Evolutionary conservation across 2,329 filamentous ascomycete species (phyloP).

Genomic region (Clonostachys chloroleuca): DNA sequence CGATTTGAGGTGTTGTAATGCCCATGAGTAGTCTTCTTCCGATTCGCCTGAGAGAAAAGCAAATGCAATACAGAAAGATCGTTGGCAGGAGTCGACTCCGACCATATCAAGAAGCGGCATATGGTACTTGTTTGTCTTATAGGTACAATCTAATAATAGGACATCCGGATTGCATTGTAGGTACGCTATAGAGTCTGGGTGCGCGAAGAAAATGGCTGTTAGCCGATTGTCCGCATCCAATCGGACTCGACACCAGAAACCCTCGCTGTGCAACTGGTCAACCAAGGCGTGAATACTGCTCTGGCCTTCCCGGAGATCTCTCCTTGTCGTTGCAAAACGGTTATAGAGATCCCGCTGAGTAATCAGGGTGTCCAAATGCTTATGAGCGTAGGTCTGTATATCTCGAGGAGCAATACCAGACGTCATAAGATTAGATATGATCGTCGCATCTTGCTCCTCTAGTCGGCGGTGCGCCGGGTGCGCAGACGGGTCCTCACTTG

Average conservation of each 20-base stretch:
- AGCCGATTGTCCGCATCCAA: slow-evolving; percentile 7
- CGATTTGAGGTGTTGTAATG: slow-evolving; percentile 7
- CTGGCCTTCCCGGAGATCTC: slow-evolving; percentile 7
- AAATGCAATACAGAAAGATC: slow-evolving; percentile 13
- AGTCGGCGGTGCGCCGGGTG: slow-evolving; percentile 3
- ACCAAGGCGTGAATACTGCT: slow-evolving; percentile 11
- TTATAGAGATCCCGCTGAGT: slow-evolving; percentile 12
- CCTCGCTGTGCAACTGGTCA: slow-evolving; percentile 10
- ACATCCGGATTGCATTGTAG: slow-evolving; percentile 10
- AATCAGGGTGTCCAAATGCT: slow-evolving; percentile 1
- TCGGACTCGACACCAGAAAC: slow-evolving; percentile 11
- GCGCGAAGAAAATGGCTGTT: slow-evolving; percentile 12
- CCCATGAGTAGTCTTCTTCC: slow-evolving; percentile 10
- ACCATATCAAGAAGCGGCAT: too few species aligned
- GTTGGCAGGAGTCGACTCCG: slow-evolving; percentile 10
- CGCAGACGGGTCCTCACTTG: slow-evolving; percentile 2
- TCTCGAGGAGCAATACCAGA: slow-evolving; percentile 7
- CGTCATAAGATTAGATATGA: slow-evolving; percentile 3
- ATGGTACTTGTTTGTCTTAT: slow-evolving; percentile 12
- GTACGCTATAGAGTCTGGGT: slow-evolving; percentile 12
- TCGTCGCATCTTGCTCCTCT: neutral
- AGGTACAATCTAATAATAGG: slow-evolving; percentile 11
- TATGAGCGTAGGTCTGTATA: slow-evolving; percentile 7
- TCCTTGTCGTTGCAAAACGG: slow-evolving; percentile 5
- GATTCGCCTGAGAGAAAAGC: slow-evolving; percentile 10